Base-by-base conservation (phyloP, 83 land plant species). In the Thuja plicata region DNA sequence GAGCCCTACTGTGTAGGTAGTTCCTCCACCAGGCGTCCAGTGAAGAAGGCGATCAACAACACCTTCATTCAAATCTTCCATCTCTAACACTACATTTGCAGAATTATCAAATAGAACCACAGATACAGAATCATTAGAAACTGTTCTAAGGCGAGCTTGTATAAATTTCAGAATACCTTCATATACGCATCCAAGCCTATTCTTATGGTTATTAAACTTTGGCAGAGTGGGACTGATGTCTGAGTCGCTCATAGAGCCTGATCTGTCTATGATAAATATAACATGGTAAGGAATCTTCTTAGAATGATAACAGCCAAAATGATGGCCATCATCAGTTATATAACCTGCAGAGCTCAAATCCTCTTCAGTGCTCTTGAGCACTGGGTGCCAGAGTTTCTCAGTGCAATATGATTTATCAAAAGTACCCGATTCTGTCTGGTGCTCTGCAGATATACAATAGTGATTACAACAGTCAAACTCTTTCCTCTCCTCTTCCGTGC, bases 111-210 rank as follows among this genome's bases (percentile, higher is more conserved):
- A 91, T 7, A 91, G 87, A n/a, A 91, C 92, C 3, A 91, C 88
- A 34, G 91, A 91, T 24, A 90, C 40, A 19, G 40, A 9, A 50
- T 91, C 93, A 19, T 88, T 21, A 21, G 71, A 48, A 38, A 13
- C 19, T 19, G 54, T 11, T n/a, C 15, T 15, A 8, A 45, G 24
- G 0, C 91, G 54, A 0, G 4, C 90, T 41, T 46, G 40, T 5
- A 88, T 91, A 76, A 91, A 91, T 32, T 78, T 54, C 15, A 91
- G 46, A 8, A 91, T 87, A 27, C 88, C 93, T 71, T 91, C 89
- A 76, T 85, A 92, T n/a, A 92, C 92, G 50, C 92, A 91, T 9
- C 93, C 92, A n/a, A 92, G 73, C 30, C 93, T 87, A 40, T 78
- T 76, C 9, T 24, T 46, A 55, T 90, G 90, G 2, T 0, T 1